Conservation (phyloP, 2,329 filamentous ascomycete genomes). For the Colletotrichum sp. region DNA sequence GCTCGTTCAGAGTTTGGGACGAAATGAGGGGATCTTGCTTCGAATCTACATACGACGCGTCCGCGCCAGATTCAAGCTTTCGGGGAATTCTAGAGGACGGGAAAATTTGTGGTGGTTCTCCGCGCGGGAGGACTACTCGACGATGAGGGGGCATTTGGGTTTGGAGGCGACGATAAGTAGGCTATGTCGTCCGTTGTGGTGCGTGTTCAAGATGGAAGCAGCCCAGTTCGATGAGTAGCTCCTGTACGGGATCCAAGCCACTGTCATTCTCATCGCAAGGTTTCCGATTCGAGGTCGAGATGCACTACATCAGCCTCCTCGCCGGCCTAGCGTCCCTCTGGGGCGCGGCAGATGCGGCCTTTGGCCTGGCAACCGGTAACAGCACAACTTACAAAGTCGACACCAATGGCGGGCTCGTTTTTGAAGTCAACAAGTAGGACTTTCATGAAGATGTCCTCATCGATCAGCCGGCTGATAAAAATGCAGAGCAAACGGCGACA, state of each 20-base stretch:
- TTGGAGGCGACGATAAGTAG: background rate
- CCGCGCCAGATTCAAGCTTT: background rate
- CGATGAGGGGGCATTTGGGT: background rate
- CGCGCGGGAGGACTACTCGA: background rate
- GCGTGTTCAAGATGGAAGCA: background rate
- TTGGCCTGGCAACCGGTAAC: constrained; percentile 4
- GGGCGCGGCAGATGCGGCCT: background rate
- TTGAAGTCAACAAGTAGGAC: constrained; percentile 26
- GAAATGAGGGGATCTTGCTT: background rate
- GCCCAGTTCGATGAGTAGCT: background rate
- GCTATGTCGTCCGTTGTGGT: background rate
- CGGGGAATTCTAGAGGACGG: background rate
- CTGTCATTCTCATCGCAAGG: background rate
- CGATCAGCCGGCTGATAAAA: constrained; percentile 23
- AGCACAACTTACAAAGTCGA: constrained; percentile 25
- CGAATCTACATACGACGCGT: background rate
- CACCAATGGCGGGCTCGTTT: constrained; percentile 27
- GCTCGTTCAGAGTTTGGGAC: background rate
- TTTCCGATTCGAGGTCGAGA: background rate
- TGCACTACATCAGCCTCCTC: background rate
- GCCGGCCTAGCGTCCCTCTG: background rate
- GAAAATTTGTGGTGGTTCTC: background rate
- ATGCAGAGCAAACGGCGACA: constrained; percentile 61
- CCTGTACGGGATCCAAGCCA: background rate
- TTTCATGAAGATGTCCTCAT: too few relatives aligned